A percentile compares a stretch with the other conserved stretches of the same genome.
These are phyloP conservation scores for Xylaria telfairii DNA, from an alignment of 495 filamentous ascomycete genomes.

Conservation along the genomic window DNA sequence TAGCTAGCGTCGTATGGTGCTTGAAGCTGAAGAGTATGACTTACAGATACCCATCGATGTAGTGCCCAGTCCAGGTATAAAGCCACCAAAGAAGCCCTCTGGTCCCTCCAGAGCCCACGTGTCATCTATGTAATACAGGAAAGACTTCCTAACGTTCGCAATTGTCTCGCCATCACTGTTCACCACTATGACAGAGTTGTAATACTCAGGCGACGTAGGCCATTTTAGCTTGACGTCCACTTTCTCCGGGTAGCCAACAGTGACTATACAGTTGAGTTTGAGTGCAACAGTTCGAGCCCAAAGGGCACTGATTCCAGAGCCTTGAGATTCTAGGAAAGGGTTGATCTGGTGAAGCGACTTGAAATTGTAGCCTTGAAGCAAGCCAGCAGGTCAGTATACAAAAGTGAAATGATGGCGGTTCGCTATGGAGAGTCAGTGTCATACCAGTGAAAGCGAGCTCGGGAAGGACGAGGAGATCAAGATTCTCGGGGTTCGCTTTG, in stretches of 20 bases:
- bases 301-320: conserved; percentile 71
- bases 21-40: conserved; percentile 53
- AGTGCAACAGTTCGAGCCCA: conserved; percentile 82
- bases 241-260: conserved; percentile 86
- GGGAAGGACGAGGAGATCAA: conserved; percentile 81
- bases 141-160: conserved; percentile 85
- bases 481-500: conserved; percentile 54
- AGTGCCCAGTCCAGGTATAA: conserved; percentile 59
- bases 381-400: conserved; percentile 28
- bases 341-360: conserved; percentile 75
- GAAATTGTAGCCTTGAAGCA: conserved; percentile 82
- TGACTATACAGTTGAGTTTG: conserved; percentile 78
- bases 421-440: neutral
- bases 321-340: conserved; percentile 81
- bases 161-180: conserved; percentile 72
- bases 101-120: conserved; percentile 85
- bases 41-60: conserved; percentile 89
- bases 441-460: conserved; percentile 89
- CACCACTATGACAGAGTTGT: conserved; percentile 88
- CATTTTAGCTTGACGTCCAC: conserved; percentile 51
- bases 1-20: conserved; percentile 5
- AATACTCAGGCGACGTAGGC: conserved; percentile 59
- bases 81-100: conserved; percentile 63
- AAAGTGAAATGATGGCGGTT: neutral
- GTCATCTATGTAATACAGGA: conserved; percentile 91